A percentile compares a stretch with the other conserved stretches of the same genome.
Evolutionary conservation across 2,329 filamentous ascomycete species (phyloP).

Genomic region (Davidsoniella neocaledoniae): DNA sequence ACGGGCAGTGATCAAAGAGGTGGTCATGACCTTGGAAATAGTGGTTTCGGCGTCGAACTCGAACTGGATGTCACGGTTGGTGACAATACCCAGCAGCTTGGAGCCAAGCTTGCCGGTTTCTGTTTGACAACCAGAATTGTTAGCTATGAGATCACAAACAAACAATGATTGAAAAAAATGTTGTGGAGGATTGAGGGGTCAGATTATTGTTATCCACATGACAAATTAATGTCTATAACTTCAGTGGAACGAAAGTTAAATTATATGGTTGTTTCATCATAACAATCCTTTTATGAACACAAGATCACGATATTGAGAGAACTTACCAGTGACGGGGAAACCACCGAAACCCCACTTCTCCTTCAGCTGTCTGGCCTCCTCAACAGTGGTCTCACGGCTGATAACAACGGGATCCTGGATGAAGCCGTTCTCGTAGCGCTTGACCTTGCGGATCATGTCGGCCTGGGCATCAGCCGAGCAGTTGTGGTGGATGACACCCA

Average conservation of each 20-base stretch:
- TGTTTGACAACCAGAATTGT: slow-evolving; percentile 23
- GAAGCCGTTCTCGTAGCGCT: slow-evolving; percentile 98
- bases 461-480: slow-evolving; percentile 95
- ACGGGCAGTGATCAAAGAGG: slow-evolving; percentile 74
- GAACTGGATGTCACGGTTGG: slow-evolving; percentile 95
- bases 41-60: slow-evolving; percentile 56
- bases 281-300: slow-evolving; percentile 6
- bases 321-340: slow-evolving; percentile 95
- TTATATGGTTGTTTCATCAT: slow-evolving; percentile 66
- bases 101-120: slow-evolving; percentile 86
- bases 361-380: slow-evolving; percentile 80
- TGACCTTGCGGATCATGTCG: slow-evolving; percentile 98
- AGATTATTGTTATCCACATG: slow-evolving; percentile 48
- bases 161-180: not conserved
- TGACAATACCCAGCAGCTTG: slow-evolving; percentile 93
- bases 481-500: slow-evolving; percentile 98
- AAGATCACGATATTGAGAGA: slow-evolving; percentile 1
- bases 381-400: slow-evolving; percentile 70
- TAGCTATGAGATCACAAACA: slow-evolving; percentile 2
- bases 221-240: slow-evolving; percentile 55
- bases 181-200: slow-evolving; percentile 18
- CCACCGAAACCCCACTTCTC: slow-evolving; percentile 98
- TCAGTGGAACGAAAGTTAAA: slow-evolving; percentile 99
- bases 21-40: slow-evolving; percentile 88
- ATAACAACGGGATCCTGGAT: slow-evolving; percentile 93